Evolutionary conservation across 2,329 filamentous ascomycete genomes (phyloP), one percentile per base, ranked within the genome.

Genomic region (Eutypella sp.): DNA sequence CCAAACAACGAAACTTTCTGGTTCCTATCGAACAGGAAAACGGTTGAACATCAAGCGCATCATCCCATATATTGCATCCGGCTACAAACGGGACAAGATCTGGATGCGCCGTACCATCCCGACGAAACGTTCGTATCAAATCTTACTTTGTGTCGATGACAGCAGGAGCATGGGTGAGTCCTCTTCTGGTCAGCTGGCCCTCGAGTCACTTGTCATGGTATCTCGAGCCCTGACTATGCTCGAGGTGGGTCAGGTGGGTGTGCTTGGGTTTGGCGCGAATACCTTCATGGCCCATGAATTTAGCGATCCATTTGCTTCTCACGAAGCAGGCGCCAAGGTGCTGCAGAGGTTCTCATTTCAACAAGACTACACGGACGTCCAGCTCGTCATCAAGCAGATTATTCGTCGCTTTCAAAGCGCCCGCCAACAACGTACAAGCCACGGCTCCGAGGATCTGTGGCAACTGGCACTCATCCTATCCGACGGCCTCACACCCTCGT

Each of bases 11-110:
- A 99, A 97, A 62, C 87, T 99, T 51, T 91, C 92, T 2, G 93
- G 93, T 37, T 90, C 95, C 56, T 97, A 95, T 78, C 88, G 93
- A 56, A 99, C 93, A 0, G 93, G 93, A 52, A 99, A 99, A 67
- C 86, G 93, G 0, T 88, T 99, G 58, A 99, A 97, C 69, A 96
- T 99, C 74, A 97, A 97, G 70, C 89, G 92, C 57, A 99, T 99
- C 69, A 99, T 99, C 59, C 93, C 95, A 0, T 99, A 99, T 71
- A 97, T 99, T 57, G 93, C 95, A 1, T 97, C 91, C 0, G 85
- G 87, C 63, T 99, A 96, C 78, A 97, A 96, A 75, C 88, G 93
- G 49, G 93, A 99, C 79, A 99, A 99, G 76, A 99, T 99, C 69
- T 99, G 93, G 93, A 95, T 99, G 85, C 87, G 95, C 13, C 84